A percentile compares a stretch with the other conserved stretches of the same genome.
These are phyloP conservation scores for Fraxinus anomala DNA, from an alignment of 257 asterid species.

Conservation along the genomic window DNA sequence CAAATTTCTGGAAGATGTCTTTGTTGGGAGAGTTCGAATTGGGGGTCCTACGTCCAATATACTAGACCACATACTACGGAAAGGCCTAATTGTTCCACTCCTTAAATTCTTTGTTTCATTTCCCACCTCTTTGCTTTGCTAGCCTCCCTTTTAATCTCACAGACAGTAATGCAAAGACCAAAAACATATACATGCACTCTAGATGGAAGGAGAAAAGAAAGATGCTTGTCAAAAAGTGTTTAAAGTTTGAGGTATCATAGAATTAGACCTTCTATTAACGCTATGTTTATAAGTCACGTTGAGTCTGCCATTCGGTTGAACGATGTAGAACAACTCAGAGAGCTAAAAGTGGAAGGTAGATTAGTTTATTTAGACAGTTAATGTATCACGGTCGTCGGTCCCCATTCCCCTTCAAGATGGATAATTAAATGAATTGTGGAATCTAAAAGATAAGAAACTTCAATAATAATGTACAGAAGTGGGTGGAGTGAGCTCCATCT, in stretches of 20 bases:
- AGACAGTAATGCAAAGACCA: neutral
- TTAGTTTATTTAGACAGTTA: too few species aligned
- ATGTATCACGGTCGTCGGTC: too few species aligned
- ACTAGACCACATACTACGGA: neutral
- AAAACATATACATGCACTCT: neutral
- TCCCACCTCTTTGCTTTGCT: neutral
- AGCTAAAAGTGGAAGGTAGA: too few species aligned
- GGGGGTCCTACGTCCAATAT: neutral
- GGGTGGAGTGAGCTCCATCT: too few species aligned
- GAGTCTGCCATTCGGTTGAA: too few species aligned
- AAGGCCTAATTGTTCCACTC: neutral
- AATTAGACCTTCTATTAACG: neutral
- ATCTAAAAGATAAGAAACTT: too few species aligned
- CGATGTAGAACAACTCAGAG: too few species aligned
- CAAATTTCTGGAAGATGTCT: neutral
- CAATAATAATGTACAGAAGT: too few species aligned
- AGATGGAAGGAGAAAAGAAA: neutral
- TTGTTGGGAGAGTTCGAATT: neutral
- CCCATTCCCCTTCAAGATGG: too few species aligned
- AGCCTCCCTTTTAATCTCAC: neutral
- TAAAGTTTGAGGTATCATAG: neutral
- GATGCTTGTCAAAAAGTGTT: neutral
- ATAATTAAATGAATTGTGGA: too few species aligned
- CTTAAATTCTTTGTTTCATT: neutral
- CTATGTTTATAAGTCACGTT: too few species aligned